A percentile compares a stretch with the other conserved stretches of the same genome.
These are phyloP conservation scores for Candida verbasci DNA, from an alignment of 805 yeast genomes.

Conservation along the genomic window DNA sequence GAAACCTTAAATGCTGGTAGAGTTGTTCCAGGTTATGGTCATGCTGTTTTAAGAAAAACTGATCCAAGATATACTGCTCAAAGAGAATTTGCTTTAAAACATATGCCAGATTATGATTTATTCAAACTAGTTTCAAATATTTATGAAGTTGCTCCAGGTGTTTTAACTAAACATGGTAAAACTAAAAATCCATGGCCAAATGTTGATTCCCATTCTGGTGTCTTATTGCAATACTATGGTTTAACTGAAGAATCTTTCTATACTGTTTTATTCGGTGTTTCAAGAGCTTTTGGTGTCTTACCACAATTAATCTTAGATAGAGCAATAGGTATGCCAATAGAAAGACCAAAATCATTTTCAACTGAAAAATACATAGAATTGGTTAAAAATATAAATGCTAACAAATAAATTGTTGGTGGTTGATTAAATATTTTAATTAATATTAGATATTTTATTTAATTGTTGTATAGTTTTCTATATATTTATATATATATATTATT, in stretches of 20 bases:
- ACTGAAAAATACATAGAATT: conserved; percentile 87
- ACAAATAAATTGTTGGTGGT: too few relatives aligned
- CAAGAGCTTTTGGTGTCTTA: conserved; percentile 75
- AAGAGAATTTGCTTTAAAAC: conserved; percentile 61
- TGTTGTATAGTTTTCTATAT: too few relatives aligned
- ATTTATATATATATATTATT: too few relatives aligned
- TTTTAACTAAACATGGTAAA: conserved; percentile 73
- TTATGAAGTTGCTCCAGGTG: conserved; percentile 70
- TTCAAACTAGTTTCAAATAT: conserved; percentile 64
- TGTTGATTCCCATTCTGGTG: conserved; percentile 78
- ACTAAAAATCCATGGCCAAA: conserved; percentile 85
- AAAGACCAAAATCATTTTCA: conserved; percentile 85
- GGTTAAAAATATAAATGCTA: conserved; percentile 42
- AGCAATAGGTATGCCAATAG: conserved; percentile 71
- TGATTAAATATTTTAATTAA: too few relatives aligned
- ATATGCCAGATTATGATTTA: conserved; percentile 57
- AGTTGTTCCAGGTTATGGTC: conserved; percentile 87
- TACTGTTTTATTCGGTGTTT: conserved; percentile 79
- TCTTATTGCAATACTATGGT: conserved; percentile 76
- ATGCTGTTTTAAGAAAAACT: conserved; percentile 78
- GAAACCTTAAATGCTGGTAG: conserved; percentile 64
- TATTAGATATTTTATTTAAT: too few relatives aligned
- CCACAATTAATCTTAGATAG: conserved; percentile 80
- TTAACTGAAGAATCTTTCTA: conserved; percentile 67
- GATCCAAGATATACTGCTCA: conserved; percentile 79